A percentile compares a stretch with the other conserved stretches of the same genome.
These are phyloP conservation scores for Passiflora organensis DNA, from an alignment of 345 rosid genomes.

Conservation along the genomic window DNA sequence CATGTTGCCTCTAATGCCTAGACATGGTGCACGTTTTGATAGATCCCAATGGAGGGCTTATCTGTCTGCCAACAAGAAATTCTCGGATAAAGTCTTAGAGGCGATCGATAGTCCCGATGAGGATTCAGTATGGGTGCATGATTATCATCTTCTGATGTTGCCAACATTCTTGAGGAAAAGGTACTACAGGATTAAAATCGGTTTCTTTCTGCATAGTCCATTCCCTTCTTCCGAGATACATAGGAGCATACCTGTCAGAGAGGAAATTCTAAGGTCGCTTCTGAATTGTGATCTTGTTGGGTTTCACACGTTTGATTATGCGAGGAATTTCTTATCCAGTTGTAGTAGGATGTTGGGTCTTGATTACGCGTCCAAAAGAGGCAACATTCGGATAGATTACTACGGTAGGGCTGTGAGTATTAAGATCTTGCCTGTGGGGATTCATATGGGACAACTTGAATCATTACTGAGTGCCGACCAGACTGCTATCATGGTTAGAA, in stretches of 20 bases:
- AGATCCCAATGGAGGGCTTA: conserved; percentile 60
- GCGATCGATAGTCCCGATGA: conserved; percentile 50
- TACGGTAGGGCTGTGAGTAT: conserved; percentile 67
- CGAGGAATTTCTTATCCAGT: conserved; percentile 77
- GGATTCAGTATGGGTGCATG: conserved; percentile 80
- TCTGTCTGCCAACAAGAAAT: conserved; percentile 49
- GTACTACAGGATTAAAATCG: conserved; percentile 50
- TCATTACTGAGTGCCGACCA: conserved; percentile 35
- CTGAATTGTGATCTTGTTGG: conserved; percentile 81
- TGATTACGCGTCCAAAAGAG: conserved; percentile 71
- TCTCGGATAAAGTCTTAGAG: conserved; percentile 61
- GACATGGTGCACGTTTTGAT: conserved; percentile 50
- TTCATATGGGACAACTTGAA: conserved; percentile 69
- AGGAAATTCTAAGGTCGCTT: conserved; percentile 61
- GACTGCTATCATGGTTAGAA: conserved; percentile 41
- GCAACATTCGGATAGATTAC: conserved; percentile 78
- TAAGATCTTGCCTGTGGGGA: conserved; percentile 73
- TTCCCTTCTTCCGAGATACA: conserved; percentile 80
- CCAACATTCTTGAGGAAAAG: conserved; percentile 62
- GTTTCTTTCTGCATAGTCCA: conserved; percentile 65
- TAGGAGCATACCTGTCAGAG: conserved; percentile 60
- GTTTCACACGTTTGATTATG: conserved; percentile 83
- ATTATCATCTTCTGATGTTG: conserved; percentile 76
- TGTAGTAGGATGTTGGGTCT: conserved; percentile 81
- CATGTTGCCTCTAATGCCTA: conserved; percentile 49